Percentiles rank a stretch among this genome's conserved stretches.
phyloP scores from a whole-genome alignment of 108 stramenopile species.

The Schizochytrium sp. region DNA sequence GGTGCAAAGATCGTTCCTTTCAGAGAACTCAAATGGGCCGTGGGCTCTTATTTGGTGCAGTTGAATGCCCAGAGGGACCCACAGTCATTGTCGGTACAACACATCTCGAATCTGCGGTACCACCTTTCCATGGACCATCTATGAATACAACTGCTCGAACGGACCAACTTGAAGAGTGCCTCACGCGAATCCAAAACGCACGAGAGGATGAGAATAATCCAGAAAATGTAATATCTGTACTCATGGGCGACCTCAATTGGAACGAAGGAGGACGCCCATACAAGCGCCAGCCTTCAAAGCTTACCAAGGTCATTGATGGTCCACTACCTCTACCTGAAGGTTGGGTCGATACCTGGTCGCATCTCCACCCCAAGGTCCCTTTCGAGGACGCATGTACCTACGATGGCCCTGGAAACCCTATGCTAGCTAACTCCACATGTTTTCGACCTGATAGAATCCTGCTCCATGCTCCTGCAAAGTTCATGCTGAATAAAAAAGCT shows the following conservation, averaged over 20 bases:
- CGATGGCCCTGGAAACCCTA: conserved; percentile 9
- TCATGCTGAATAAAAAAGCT: no score
- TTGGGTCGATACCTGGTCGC: neutral
- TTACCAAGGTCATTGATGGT: conserved; percentile 19
- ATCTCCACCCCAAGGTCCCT: neutral
- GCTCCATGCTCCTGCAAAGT: neutral
- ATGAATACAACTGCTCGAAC: neutral
- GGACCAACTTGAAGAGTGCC: neutral
- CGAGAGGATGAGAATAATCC: neutral
- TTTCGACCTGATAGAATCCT: conserved; percentile 1
- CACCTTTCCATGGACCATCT: neutral
- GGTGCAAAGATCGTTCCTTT: neutral
- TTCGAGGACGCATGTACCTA: conserved; percentile 48
- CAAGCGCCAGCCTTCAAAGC: neutral
- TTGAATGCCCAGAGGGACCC: neutral
- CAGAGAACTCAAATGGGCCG: conserved; percentile 3
- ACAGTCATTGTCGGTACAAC: conserved; percentile 35
- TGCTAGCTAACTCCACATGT: conserved; percentile 3
- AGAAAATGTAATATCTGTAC: neutral
- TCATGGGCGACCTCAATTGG: conserved; percentile 52
- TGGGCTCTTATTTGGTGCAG: neutral
- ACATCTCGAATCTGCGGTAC: conserved; percentile 44
- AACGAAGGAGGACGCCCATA: conserved; percentile 41
- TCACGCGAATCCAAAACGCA: neutral
- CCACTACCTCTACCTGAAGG: neutral